Base-by-base conservation (phyloP, 2,329 filamentous ascomycete species). In the Endoconidiophora polonica region DNA sequence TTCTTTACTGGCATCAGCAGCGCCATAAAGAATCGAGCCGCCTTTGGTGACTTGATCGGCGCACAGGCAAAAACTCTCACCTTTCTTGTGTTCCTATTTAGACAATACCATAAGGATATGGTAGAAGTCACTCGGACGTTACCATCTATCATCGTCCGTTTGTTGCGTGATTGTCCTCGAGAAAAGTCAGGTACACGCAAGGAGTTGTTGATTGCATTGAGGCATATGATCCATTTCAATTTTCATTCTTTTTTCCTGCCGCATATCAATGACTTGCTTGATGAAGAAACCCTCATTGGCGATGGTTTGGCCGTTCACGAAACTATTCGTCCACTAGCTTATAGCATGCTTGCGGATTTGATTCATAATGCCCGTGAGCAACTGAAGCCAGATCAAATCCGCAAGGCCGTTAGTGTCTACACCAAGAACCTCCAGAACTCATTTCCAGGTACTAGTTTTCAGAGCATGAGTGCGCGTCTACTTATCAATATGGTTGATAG, bases 11-110 rank as follows among this genome's bases (percentile, higher is more conserved):
- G 91, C 2, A 86, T 98, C 48, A 94, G 86, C 65, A 84, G 84
- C 44, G 84, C 86, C 52, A 95, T 99, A 60, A 90, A 86, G 65
- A 94, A 96, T 58, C 75, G 88, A 52, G 83, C 83, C 10, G 90
- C 88, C 0, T 99, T 96, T 67, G 91, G 90, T 36, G 93, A 98
- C 59, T 94, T 96, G 57, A 93, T 98, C 56, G 96, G 87, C 0
- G 87, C 90, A 1, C 93, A 99, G 63, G 91, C 98, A 14, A 96
- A 99, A 70, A 96, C 90, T 0, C 96, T 98, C 90, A 96, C 88
- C 59, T 98, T 98, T 59, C 64, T 98, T 57, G 93, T 93, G 1
- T 98, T 96, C 60, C 68, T 98, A 0, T 73, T 98, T 10, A 73
- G 91, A 41, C 83, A 93, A 44, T 94, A 95, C 63, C 80, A 87